Base-by-base conservation (phyloP, 441 rosid species). In the Pelargonium fulgidum region DNA sequence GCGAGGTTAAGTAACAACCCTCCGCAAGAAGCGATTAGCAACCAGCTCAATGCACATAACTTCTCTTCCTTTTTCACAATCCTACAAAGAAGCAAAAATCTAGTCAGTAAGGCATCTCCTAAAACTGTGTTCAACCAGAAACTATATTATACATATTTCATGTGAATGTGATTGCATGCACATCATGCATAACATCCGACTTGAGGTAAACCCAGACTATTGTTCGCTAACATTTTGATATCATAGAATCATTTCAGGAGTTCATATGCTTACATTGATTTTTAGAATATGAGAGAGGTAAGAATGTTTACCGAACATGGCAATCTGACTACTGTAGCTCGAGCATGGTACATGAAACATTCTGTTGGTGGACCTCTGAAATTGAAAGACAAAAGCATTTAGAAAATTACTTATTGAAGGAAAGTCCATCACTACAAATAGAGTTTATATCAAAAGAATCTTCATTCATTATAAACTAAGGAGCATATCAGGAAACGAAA, bases 301-400 rank as follows among this genome's bases (percentile, higher is more conserved):
- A 58, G 50, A 73, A 81, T 22, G 84, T 76, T 82, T 86, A 87
- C 96, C 14, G 79, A 58, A 77, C 74, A 78, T 48, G 89, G 80
- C 73, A 95, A 74, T 81, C 77, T 86, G 75, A 82, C 83, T 77
- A 86, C 85, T n/a, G 80, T 72, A 7, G 98, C 99, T 70, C 96
- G 93, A 70, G 98, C 99, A 80, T 85, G 98, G 80, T 86, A 84
- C 72, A 94, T 76, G 73, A 84, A 87, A 75, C 98, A 92, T 75
- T 95, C 92, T 42, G 99, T 95, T 47, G 97, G 96, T n/a, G 98
- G 98, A 73, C 97, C 99, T 80, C 95, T 94, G 89, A 64, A 81
- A 87, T 14, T 74, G 36, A 72, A 81, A 72, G 62, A 68, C 62
- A 66, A 39, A 12, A 66, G 69, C 71, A 29, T 64, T 68, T 33